These are phyloP conservation scores for Leccinum insolens DNA, from an alignment of 1,284 basidiomycete genomes.

Conservation along the genomic window DNA sequence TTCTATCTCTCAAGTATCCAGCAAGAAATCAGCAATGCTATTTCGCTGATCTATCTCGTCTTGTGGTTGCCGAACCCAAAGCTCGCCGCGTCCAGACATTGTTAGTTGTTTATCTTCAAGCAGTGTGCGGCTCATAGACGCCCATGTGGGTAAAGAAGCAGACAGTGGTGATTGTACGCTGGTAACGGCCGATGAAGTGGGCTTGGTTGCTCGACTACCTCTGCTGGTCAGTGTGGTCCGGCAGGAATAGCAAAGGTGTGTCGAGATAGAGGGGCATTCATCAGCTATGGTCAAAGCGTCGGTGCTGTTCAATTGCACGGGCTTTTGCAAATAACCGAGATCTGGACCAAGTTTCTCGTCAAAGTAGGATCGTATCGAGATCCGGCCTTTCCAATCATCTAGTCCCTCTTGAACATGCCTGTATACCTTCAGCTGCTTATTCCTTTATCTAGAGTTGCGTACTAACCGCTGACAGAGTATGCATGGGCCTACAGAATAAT, in stretches of 20 bases:
- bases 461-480: constrained; percentile 75
- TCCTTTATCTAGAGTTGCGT: neutral
- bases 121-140: constrained; percentile 11
- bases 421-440: constrained; percentile 5
- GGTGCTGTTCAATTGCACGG: constrained; percentile 4
- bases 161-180: constrained; percentile 7
- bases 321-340: constrained; percentile 13
- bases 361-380: constrained; percentile 66
- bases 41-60: constrained; percentile 35
- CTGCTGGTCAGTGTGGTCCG: constrained; percentile 71
- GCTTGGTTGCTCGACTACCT: constrained; percentile 47
- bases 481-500: constrained; percentile 53
- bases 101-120: constrained; percentile 5
- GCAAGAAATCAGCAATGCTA: constrained; percentile 39
- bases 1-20: constrained; percentile 24
- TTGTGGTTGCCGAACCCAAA: constrained; percentile 26
- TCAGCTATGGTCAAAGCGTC: constrained; percentile 23
- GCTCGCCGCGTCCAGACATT: constrained; percentile 15
- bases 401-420: constrained; percentile 75
- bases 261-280: constrained; percentile 42
- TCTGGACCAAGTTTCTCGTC: constrained; percentile 27
- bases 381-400: constrained; percentile 73
- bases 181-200: neutral
- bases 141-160: constrained; percentile 44
- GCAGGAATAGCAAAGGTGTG: constrained; percentile 73